Conservation (phyloP, 495 filamentous ascomycete species). For the Neurospora intermedia region DNA sequence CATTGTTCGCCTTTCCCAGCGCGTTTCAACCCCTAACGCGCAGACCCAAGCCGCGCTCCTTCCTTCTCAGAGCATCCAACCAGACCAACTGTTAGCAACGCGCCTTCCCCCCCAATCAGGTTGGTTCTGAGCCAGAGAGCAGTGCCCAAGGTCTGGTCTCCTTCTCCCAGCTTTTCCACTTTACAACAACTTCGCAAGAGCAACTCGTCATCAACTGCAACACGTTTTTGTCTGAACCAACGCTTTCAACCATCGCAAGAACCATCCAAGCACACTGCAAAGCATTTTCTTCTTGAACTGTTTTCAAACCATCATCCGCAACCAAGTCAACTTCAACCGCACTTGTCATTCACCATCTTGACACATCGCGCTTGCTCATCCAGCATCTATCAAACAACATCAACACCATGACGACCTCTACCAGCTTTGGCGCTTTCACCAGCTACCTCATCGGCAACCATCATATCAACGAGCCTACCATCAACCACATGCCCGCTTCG, state of each 20-base stretch:
- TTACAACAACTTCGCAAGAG: not conserved
- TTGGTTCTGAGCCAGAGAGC: not conserved
- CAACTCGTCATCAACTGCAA: not conserved
- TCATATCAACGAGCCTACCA: not conserved
- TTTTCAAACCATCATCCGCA: not conserved
- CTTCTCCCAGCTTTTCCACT: not conserved
- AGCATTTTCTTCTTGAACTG: not conserved
- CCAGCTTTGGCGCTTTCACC: not conserved
- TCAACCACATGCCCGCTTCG: not conserved
- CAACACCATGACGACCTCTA: not conserved
- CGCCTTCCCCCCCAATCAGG: not conserved
- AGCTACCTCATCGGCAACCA: not conserved
- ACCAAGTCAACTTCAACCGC: not conserved
- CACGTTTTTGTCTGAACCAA: not conserved
- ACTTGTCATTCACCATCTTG: not conserved
- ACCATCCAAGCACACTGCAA: not conserved
- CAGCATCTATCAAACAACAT: not conserved
- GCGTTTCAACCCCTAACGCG: not conserved
- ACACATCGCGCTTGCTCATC: not conserved
- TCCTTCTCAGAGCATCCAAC: not conserved
- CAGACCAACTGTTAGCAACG: not conserved
- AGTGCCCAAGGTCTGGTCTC: not conserved
- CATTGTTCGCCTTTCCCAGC: not conserved
- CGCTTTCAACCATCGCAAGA: not conserved
- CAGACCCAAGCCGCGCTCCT: not conserved